phyloP scores from a whole-genome alignment of 140 eudicot species.

The Senecio squalidus region DNA sequence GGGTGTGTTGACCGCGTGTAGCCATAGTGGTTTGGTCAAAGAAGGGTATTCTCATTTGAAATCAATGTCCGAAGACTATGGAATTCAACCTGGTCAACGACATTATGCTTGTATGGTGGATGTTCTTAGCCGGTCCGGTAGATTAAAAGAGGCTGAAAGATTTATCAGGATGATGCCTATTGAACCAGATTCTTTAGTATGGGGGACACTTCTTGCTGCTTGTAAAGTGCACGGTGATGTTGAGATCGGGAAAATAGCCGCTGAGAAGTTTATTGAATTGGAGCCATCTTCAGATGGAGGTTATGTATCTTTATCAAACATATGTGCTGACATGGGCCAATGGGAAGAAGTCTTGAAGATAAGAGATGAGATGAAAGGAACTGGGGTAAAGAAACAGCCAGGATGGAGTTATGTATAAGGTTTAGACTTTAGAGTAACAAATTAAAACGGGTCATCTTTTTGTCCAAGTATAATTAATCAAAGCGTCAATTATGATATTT shows the following conservation, averaged over 20 bases:
- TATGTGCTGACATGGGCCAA: constrained; percentile 69
- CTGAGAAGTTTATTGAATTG: constrained; percentile 54
- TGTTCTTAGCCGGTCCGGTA: constrained; percentile 68
- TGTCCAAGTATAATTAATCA: too few species aligned
- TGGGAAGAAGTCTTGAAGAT: constrained; percentile 66
- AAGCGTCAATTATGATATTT: too few species aligned
- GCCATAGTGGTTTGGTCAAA: constrained; percentile 74
- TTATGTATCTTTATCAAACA: constrained; percentile 61
- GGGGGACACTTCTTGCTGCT: constrained; percentile 81
- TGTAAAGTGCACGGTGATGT: constrained; percentile 69
- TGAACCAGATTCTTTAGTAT: constrained; percentile 56
- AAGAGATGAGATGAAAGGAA: constrained; percentile 55
- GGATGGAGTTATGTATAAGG: constrained; percentile 68
- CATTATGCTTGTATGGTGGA: constrained; percentile 91
- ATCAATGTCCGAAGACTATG: constrained; percentile 64
- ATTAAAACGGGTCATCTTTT: neutral
- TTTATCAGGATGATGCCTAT: constrained; percentile 60
- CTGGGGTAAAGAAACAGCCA: constrained; percentile 57
- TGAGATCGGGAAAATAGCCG: constrained; percentile 72
- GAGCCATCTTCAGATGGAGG: constrained; percentile 60
- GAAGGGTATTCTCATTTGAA: constrained; percentile 57
- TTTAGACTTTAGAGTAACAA: neutral
- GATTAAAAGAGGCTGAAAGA: constrained; percentile 55
- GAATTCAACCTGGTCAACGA: constrained; percentile 51
- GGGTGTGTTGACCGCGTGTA: constrained; percentile 84